Percentiles rank a stretch among this genome's conserved stretches.
phyloP scores from a whole-genome alignment of 2,329 filamentous ascomycete genomes.

The Dactylellina parvicollis region DNA sequence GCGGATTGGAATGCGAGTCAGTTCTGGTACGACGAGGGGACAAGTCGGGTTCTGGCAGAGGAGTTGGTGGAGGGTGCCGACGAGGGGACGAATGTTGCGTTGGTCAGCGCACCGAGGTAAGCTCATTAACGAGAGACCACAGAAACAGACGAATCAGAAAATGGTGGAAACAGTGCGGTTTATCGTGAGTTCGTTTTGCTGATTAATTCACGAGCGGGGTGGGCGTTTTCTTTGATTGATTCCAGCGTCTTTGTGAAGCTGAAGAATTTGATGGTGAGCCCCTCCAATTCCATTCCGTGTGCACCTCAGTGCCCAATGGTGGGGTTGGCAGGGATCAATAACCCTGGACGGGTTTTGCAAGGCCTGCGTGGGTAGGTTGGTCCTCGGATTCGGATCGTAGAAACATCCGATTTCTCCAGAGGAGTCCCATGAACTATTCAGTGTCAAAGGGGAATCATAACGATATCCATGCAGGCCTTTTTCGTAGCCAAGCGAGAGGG shows the following conservation, averaged over 20 bases:
- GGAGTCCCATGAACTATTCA: slow-evolving; percentile 1
- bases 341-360: not conserved
- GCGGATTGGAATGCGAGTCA: slow-evolving; percentile 87
- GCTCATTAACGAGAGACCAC: not conserved
- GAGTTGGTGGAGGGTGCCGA: slow-evolving; percentile 73
- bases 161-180: slow-evolving; percentile 13
- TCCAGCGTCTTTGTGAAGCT: slow-evolving; percentile 81
- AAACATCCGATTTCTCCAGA: slow-evolving; percentile 32
- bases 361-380: slow-evolving; percentile 30
- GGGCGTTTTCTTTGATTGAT: too few relatives aligned
- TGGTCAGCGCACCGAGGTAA: slow-evolving; percentile 49
- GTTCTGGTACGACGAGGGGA: slow-evolving; percentile 84
- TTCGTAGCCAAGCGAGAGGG: slow-evolving; percentile 1
- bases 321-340: slow-evolving; percentile 25
- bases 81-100: slow-evolving; percentile 67
- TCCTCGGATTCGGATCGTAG: slow-evolving; percentile 47
- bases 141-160: not conserved
- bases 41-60: slow-evolving; percentile 71
- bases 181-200: not conserved
- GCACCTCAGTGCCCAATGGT: slow-evolving; percentile 37
- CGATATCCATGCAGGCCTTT: slow-evolving; percentile 22
- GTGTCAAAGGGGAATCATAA: not conserved
- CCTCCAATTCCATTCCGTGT: slow-evolving; percentile 55
- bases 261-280: slow-evolving; percentile 72
- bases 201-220: too few relatives aligned